phyloP scores from a whole-genome alignment of 352 stramenopile genomes.

The Thalassiosira ordinaria region DNA sequence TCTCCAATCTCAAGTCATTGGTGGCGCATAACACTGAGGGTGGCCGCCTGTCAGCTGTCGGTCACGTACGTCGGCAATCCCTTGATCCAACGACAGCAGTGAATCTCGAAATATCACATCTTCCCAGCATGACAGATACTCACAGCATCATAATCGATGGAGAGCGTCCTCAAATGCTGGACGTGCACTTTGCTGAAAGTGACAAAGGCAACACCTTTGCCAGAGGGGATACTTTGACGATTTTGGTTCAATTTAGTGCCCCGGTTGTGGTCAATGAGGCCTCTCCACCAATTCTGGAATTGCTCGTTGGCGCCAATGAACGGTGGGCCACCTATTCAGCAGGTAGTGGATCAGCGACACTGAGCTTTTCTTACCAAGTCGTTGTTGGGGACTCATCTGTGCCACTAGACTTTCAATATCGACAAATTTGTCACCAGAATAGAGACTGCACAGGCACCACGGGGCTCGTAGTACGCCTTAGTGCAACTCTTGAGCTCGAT shows the following conservation, averaged over 20 bases:
- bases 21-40: slow-evolving; percentile 58
- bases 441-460: slow-evolving; percentile 38
- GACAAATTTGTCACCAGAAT: slow-evolving; percentile 30
- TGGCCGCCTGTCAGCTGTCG: slow-evolving; percentile 33
- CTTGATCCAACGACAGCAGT: slow-evolving; percentile 43
- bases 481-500: slow-evolving; percentile 41
- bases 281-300: slow-evolving; percentile 37
- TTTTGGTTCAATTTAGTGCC: slow-evolving; percentile 55
- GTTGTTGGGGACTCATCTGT: slow-evolving; percentile 40
- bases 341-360: slow-evolving; percentile 47
- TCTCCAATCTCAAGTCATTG: slow-evolving; percentile 32
- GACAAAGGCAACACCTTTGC: slow-evolving; percentile 38
- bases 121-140: slow-evolving; percentile 23
- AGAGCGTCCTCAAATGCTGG: slow-evolving; percentile 35
- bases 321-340: slow-evolving; percentile 55
- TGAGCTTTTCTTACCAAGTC: slow-evolving; percentile 50
- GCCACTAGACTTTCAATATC: slow-evolving; percentile 48
- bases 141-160: slow-evolving; percentile 51
- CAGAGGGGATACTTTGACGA: slow-evolving; percentile 41
- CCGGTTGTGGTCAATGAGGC: slow-evolving; percentile 47
- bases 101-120: slow-evolving; percentile 44
- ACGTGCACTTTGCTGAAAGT: slow-evolving; percentile 39
- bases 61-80: slow-evolving; percentile 50
- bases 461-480: slow-evolving; percentile 48
- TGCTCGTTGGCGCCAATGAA: slow-evolving; percentile 43